Evolutionary conservation across 2,329 filamentous ascomycete genomes (phyloP).

Genomic region (Biscogniauxia marginata): DNA sequence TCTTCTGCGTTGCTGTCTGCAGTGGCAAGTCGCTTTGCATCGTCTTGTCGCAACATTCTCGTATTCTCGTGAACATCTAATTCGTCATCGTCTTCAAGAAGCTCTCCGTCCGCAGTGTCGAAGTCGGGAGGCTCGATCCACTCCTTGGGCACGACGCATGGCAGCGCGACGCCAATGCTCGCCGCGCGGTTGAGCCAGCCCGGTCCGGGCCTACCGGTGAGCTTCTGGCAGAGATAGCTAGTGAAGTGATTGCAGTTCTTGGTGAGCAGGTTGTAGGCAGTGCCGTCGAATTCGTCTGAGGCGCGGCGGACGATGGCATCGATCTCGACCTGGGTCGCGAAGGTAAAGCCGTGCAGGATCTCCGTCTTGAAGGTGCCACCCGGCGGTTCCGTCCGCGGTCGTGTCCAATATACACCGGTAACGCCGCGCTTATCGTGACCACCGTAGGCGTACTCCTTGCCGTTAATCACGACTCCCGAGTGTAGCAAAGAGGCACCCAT

Average conservation of each 20-base stretch:
- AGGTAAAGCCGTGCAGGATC: constrained; percentile 77
- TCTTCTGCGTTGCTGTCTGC: constrained; percentile 16
- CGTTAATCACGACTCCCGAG: constrained; percentile 78
- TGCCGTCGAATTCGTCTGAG: constrained; percentile 71
- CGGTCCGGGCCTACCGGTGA: constrained; percentile 70
- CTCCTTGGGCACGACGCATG: constrained; percentile 78
- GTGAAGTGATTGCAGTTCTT: constrained; percentile 92
- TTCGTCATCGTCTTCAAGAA: constrained; percentile 54
- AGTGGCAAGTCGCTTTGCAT: constrained; percentile 26
- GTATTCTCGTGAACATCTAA: constrained; percentile 47
- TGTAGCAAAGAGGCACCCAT: constrained; percentile 76
- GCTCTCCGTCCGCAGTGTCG: constrained; percentile 68
- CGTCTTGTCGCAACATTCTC: constrained; percentile 52
- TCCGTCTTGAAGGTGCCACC: constrained; percentile 74
- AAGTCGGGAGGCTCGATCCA: constrained; percentile 80
- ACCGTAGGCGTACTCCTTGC: constrained; percentile 80
- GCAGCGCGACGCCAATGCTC: constrained; percentile 76
- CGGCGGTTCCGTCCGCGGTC: constrained; percentile 68
- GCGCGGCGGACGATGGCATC: constrained; percentile 66
- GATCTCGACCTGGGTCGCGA: constrained; percentile 67
- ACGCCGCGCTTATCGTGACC: constrained; percentile 69
- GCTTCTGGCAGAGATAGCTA: constrained; percentile 67
- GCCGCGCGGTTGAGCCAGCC: constrained; percentile 80
- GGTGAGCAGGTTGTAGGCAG: constrained; percentile 76
- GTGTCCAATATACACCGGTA: constrained; percentile 83